Evolutionary conservation across 176 grass and related monocot genomes (phyloP).

Genomic region (Panicum miliaceum): DNA sequence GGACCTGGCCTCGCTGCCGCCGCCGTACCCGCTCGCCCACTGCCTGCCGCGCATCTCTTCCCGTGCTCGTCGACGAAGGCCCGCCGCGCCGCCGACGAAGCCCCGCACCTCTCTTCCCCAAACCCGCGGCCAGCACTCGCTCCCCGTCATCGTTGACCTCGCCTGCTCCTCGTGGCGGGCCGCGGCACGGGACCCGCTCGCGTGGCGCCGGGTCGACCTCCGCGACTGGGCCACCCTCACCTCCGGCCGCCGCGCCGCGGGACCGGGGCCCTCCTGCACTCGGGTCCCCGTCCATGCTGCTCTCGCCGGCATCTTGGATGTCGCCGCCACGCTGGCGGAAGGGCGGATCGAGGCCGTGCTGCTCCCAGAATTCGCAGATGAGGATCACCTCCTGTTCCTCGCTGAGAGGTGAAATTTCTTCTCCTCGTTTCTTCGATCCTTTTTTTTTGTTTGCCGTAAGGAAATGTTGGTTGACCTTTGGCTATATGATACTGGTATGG

Average conservation of each 20-base stretch:
- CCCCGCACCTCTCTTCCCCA: too few relatives aligned
- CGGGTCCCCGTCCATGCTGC: background rate
- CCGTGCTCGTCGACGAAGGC: too few relatives aligned
- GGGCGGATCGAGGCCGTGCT: conserved; percentile 47
- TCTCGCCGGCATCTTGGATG: conserved; percentile 38
- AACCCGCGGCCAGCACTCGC: too few relatives aligned
- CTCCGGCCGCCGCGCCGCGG: conserved; percentile 11
- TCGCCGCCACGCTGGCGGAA: conserved; percentile 20
- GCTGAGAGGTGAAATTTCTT: conserved; percentile 54
- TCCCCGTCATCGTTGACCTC: too few relatives aligned
- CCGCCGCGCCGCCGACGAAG: too few relatives aligned
- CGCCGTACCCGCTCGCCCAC: too few relatives aligned
- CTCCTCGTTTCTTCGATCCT: background rate
- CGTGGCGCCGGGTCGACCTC: conserved; percentile 64
- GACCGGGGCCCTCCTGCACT: background rate
- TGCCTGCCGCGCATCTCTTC: too few relatives aligned
- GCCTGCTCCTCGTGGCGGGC: conserved; percentile 59
- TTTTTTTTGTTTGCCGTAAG: background rate
- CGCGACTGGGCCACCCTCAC: conserved; percentile 52
- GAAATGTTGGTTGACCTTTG: background rate
- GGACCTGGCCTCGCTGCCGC: too few relatives aligned
- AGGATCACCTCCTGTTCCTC: conserved; percentile 53
- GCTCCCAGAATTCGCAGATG: conserved; percentile 57
- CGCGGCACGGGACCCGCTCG: conserved; percentile 53
- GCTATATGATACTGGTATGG: background rate